Percentiles rank a stretch among this genome's conserved stretches.
Conservation (phyloP, 352 stramenopile genomes). For the Pythium periplocum region DNA sequence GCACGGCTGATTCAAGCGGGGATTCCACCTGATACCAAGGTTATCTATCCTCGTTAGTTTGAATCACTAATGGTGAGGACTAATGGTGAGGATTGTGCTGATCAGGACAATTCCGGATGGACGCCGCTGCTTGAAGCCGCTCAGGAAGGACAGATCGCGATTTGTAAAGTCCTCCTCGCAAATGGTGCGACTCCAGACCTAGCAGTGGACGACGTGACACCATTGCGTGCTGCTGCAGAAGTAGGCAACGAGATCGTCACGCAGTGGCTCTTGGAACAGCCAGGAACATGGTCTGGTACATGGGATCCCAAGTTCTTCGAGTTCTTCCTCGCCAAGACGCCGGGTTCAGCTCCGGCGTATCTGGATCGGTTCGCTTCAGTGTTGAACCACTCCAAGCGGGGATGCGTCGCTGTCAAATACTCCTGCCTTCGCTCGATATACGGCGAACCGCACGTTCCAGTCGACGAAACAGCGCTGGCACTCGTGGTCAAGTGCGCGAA, state of each 20-base stretch:
- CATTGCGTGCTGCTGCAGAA: slow-evolving; percentile 40
- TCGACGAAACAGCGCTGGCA: slow-evolving; percentile 45
- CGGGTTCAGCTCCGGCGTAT: slow-evolving; percentile 30
- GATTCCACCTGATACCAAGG: slow-evolving; percentile 27
- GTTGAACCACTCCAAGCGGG: slow-evolving; percentile 41
- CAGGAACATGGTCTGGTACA: slow-evolving; percentile 25
- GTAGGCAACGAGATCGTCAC: slow-evolving; percentile 52
- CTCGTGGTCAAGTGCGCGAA: slow-evolving; percentile 30
- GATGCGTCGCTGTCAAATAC: slow-evolving; percentile 47
- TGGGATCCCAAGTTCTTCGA: slow-evolving; percentile 50
- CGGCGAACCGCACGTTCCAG: slow-evolving; percentile 37
- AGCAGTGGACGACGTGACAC: slow-evolving; percentile 29
- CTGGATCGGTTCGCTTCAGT: slow-evolving; percentile 47
- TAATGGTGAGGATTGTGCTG: too few relatives aligned
- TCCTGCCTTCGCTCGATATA: slow-evolving; percentile 37
- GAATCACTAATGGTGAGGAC: too few relatives aligned
- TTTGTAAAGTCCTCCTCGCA: slow-evolving; percentile 39
- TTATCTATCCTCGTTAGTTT: slow-evolving; percentile 3
- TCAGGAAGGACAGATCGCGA: slow-evolving; percentile 47
- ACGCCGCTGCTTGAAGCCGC: slow-evolving; percentile 56
- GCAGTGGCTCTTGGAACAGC: slow-evolving; percentile 38
- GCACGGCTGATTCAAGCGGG: slow-evolving; percentile 31
- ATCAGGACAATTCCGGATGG: slow-evolving; percentile 39
- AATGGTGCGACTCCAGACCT: slow-evolving; percentile 38
- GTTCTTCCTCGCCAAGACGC: slow-evolving; percentile 49